Evolutionary conservation across 768 basidiomycete species (phyloP), one percentile per base, ranked within the genome.

Genomic region (Tricholoma terreum): DNA sequence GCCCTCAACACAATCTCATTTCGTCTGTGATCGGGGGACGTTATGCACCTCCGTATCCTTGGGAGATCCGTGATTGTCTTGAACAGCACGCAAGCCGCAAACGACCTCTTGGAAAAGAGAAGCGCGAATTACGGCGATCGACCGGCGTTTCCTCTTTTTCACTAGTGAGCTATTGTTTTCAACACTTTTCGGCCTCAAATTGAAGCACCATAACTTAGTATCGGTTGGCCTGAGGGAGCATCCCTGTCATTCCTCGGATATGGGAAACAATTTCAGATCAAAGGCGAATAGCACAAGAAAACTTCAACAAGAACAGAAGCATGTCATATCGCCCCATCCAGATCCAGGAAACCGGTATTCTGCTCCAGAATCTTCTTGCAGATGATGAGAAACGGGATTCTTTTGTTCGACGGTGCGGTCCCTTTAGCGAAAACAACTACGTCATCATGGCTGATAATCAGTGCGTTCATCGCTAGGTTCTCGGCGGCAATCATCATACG

Each of bases 361-460:
- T 59, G 4, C 49, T 55, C 11, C 48, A 36, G 21, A 59, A 58
- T 42, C 53, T 58, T 24, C 36, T 58, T 15, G 19, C 36, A 12
- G 33, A 59, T 49, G 53, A 54, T 14, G 36, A 3, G 11, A 31
- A 33, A 22, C 58, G 58, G 12, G 58, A 58, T 17, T 15, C 48
- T 34, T 31, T 34, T 21, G 40, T 58, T 33, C 63, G 64, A 34
- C 65, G 67, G 72, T 74, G 14, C n/a, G 51, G 51, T 36, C 33
- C 15, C 10, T 12, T 19, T 24, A 43, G 17, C 19, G 40, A 19
- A 3, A 22, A 22, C 21, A 17, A n/a, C n/a, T n/a, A n/a, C 21
- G 8, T 22, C 11, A 17, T 11, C 21, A 21, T 22, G 21, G 21
- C 42, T 43, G 21, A 43, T 22, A 2, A 12, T 7, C 10, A 1